phyloP scores from a whole-genome alignment of 1,284 basidiomycete genomes.

The Cutaneotrichosporon daszewskae region DNA sequence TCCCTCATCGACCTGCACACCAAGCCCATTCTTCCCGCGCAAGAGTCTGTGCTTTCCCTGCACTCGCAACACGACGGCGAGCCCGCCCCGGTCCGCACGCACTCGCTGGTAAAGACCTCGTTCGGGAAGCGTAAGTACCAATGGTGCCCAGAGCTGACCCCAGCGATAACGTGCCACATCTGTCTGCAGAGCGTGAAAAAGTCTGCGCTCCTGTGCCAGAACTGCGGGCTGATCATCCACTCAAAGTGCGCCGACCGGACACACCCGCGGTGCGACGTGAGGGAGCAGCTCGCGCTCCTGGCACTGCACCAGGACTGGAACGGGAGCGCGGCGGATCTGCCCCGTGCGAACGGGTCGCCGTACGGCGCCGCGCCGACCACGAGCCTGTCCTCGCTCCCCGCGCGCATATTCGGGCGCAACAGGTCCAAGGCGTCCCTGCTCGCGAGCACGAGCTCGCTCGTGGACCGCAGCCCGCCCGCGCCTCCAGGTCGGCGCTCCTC shows the following conservation, averaged over 20 bases:
- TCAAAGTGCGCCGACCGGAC: slow-evolving; percentile 68
- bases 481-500: slow-evolving; percentile 1
- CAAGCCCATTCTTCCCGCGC: not conserved
- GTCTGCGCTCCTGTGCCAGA: slow-evolving; percentile 77
- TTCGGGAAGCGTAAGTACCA: slow-evolving; percentile 74
- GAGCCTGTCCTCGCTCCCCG: slow-evolving; percentile 5
- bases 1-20: slow-evolving; percentile 12
- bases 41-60: slow-evolving; percentile 12
- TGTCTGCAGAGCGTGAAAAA: slow-evolving; percentile 77
- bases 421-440: slow-evolving; percentile 10
- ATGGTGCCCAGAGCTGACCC: slow-evolving; percentile 2
- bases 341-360: slow-evolving; percentile 7
- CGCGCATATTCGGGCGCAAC: slow-evolving; percentile 13
- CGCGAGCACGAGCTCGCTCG: slow-evolving; percentile 7
- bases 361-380: not conserved
- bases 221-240: slow-evolving; percentile 84
- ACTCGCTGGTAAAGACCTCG: slow-evolving; percentile 79
- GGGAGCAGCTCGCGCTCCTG: slow-evolving; percentile 31
- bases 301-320: slow-evolving; percentile 26
- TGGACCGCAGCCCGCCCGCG: slow-evolving; percentile 2
- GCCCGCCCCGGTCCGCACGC: slow-evolving; percentile 48
- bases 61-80: slow-evolving; percentile 9
- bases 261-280: slow-evolving; percentile 71
- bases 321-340: not conserved
- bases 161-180: slow-evolving; percentile 81